phyloP scores from a whole-genome alignment of 169 alveolate genomes.

The Eimeria praecox region DNA sequence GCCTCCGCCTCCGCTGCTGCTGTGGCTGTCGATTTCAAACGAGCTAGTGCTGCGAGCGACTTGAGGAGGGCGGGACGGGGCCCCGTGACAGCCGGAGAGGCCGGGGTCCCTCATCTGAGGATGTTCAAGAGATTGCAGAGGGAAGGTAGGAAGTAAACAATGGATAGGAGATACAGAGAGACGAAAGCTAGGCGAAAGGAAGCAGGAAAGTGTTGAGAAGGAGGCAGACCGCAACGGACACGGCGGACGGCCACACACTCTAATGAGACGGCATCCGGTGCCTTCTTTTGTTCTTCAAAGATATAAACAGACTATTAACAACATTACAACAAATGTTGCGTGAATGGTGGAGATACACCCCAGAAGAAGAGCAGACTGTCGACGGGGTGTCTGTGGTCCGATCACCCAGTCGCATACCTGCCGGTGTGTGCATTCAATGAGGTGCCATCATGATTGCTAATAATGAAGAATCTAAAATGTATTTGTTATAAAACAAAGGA shows the following conservation, averaged over 20 bases:
- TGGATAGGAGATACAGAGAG: background rate
- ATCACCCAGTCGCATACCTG: background rate
- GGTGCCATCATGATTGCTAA: background rate
- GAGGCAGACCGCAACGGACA: background rate
- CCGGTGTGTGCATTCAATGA: background rate
- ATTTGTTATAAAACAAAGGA: background rate
- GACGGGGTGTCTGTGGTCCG: constrained; percentile 2
- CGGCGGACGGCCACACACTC: background rate
- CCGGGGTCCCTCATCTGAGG: background rate
- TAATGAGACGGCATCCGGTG: background rate
- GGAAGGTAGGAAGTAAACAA: background rate
- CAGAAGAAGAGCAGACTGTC: background rate
- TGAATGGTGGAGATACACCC: background rate
- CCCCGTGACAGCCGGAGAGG: background rate
- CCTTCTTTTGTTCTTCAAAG: background rate
- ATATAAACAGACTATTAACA: background rate
- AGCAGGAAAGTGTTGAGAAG: background rate
- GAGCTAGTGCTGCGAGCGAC: background rate
- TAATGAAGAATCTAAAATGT: background rate
- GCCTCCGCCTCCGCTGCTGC: background rate
- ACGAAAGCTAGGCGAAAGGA: background rate
- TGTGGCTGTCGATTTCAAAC: background rate
- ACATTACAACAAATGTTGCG: background rate
- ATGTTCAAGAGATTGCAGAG: background rate
- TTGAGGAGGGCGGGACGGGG: background rate